Evolutionary conservation across 805 yeast genomes (phyloP).

Genomic region (Yueomyces sinensis): DNA sequence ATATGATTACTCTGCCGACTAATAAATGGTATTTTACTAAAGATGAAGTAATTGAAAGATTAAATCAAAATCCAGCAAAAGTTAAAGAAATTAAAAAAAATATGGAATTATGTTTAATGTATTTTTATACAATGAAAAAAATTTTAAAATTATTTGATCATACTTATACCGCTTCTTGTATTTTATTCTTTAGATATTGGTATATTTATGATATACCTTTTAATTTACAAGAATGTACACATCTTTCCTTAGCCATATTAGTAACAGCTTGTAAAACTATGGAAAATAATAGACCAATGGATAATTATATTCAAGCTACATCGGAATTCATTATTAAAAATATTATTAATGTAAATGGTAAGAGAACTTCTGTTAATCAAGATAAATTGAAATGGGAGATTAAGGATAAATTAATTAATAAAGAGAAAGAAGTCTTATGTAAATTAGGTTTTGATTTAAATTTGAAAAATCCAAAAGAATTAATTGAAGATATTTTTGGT

Average conservation of each 20-base stretch:
- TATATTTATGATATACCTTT: conserved; percentile 19
- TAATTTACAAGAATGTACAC: conserved; percentile 18
- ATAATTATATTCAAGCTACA: conserved; percentile 23
- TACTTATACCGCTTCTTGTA: conserved; percentile 24
- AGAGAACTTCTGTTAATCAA: conserved; percentile 13
- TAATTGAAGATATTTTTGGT: conserved; percentile 24
- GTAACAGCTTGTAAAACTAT: conserved; percentile 25
- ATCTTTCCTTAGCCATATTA: conserved; percentile 22
- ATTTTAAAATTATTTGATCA: conserved; percentile 23
- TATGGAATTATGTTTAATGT: conserved; percentile 24
- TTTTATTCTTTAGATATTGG: conserved; percentile 24
- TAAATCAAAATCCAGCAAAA: conserved; percentile 11
- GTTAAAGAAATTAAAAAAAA: conserved; percentile 16
- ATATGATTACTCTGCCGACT: conserved; percentile 19
- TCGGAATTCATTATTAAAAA: conserved; percentile 11
- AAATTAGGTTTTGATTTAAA: conserved; percentile 24
- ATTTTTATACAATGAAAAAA: conserved; percentile 24
- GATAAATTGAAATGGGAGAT: conserved; percentile 26
- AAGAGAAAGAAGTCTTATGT: conserved; percentile 21
- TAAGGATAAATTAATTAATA: conserved; percentile 21
- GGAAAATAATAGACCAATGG: conserved; percentile 26
- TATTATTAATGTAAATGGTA: conserved; percentile 1
- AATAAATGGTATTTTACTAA: conserved; percentile 21
- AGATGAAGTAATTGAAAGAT: conserved; percentile 18
- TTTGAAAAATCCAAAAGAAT: conserved; percentile 23